Evolutionary conservation across 805 yeast species (phyloP).

Genomic region (Zygoascus ofunaensis): DNA sequence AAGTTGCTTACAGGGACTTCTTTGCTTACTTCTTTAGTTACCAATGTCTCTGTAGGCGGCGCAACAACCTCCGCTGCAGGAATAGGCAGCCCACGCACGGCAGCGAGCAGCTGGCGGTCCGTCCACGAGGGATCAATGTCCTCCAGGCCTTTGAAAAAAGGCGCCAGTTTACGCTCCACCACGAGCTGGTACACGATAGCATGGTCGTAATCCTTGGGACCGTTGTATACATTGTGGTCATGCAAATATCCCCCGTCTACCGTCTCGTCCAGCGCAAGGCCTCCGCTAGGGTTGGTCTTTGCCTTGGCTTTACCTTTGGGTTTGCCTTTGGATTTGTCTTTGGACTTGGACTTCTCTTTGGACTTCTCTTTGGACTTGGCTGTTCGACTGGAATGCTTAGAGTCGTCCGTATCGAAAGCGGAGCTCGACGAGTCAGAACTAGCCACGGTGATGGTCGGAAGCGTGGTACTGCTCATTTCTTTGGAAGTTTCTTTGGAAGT

Average conservation of each 20-base stretch:
- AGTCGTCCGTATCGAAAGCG: background rate
- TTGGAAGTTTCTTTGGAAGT: no score
- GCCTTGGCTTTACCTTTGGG: background rate
- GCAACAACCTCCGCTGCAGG: conserved; percentile 11
- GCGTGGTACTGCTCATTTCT: background rate
- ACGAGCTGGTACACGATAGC: conserved; percentile 65
- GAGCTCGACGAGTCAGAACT: background rate
- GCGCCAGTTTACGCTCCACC: conserved; percentile 65
- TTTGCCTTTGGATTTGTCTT: background rate
- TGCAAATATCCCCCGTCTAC: conserved; percentile 95
- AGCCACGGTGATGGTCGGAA: background rate
- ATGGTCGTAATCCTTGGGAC: conserved; percentile 65
- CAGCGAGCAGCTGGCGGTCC: conserved; percentile 52
- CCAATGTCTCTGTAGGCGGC: background rate
- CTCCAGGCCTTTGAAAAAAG: conserved; percentile 83
- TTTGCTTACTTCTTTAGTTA: background rate
- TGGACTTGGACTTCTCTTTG: background rate
- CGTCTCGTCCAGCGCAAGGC: conserved; percentile 38
- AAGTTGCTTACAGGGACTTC: background rate
- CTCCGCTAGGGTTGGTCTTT: conserved; percentile 1
- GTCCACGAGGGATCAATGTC: conserved; percentile 68
- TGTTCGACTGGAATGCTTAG: background rate
- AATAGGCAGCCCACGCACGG: conserved; percentile 24
- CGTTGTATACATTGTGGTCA: conserved; percentile 79
- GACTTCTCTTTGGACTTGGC: background rate